Evolutionary conservation across 2,329 filamentous ascomycete genomes (phyloP).

Genomic region (Fusarium decemcellulare): DNA sequence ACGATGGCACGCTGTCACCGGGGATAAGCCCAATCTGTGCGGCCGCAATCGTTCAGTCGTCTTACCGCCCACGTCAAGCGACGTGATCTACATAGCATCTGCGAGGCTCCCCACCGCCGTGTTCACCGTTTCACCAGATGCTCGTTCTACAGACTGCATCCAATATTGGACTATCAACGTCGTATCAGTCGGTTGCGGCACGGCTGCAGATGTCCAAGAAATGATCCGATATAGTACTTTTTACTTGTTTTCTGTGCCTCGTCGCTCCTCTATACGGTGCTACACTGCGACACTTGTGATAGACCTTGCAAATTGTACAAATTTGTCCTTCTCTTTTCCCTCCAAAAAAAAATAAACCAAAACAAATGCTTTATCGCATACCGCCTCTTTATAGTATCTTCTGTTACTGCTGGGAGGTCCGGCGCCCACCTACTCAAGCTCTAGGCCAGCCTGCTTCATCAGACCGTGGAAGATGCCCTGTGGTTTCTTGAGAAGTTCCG

Average conservation of each 20-base stretch:
- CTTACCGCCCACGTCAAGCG: constrained; percentile 6
- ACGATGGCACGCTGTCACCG: constrained; percentile 29
- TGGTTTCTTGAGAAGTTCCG: constrained; percentile 77
- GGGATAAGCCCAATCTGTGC: constrained; percentile 33
- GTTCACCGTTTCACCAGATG: constrained; percentile 13
- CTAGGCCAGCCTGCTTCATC: constrained; percentile 90
- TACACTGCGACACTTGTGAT: constrained; percentile 1
- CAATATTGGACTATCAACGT: neutral
- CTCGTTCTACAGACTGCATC: neutral
- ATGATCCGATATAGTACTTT: neutral
- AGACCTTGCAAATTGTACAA: constrained; percentile 14
- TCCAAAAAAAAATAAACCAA: neutral
- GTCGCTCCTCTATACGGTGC: constrained; percentile 13
- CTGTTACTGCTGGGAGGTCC: neutral
- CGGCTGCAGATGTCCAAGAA: neutral
- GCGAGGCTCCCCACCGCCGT: constrained; percentile 20
- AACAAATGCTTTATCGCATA: neutral
- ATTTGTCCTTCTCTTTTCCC: constrained; percentile 18
- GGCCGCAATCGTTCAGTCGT: constrained; percentile 18
- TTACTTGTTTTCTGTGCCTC: constrained; percentile 11
- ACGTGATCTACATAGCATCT: constrained; percentile 11
- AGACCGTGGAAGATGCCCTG: constrained; percentile 89
- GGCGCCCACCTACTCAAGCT: constrained; percentile 55
- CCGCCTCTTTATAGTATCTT: neutral
- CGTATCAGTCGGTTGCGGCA: neutral